Conservation (phyloP, 441 rosid species). For the Flueggea neowawraea region DNA sequence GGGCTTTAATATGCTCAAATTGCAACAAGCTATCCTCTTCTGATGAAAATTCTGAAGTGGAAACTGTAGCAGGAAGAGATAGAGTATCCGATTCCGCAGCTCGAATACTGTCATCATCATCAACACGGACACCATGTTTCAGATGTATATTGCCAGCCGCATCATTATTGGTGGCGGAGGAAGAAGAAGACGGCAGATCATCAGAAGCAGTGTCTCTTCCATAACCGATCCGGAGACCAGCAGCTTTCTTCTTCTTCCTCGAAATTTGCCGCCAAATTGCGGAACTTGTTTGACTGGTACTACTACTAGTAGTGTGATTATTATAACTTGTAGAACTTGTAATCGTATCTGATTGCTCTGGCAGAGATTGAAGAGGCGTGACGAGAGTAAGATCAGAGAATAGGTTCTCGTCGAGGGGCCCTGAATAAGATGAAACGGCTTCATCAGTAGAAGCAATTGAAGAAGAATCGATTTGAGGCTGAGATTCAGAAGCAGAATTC, state of each 20-base stretch:
- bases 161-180: constrained; percentile 2
- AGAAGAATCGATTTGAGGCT: constrained; percentile 9
- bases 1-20: constrained; percentile 41
- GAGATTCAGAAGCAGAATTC: background rate
- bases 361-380: constrained; percentile 19
- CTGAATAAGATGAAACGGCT: constrained; percentile 2
- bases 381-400: constrained; percentile 76
- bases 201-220: constrained; percentile 35
- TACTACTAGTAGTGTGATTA: no score
- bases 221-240: constrained; percentile 67
- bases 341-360: background rate
- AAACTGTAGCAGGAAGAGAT: no score
- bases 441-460: background rate
- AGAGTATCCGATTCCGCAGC: no score
- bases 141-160: no score
- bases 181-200: background rate
- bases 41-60: no score
- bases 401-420: constrained; percentile 73
- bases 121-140: no score
- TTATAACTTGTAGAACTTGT: no score
- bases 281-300: no score
- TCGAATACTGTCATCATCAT: no score
- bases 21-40: background rate
- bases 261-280: constrained; percentile 17
- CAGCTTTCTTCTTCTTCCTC: constrained; percentile 79